A percentile compares a stretch with the other conserved stretches of the same genome.
Conservation (phyloP, 2,329 filamentous ascomycete species). For the Talaromyces sp. region DNA sequence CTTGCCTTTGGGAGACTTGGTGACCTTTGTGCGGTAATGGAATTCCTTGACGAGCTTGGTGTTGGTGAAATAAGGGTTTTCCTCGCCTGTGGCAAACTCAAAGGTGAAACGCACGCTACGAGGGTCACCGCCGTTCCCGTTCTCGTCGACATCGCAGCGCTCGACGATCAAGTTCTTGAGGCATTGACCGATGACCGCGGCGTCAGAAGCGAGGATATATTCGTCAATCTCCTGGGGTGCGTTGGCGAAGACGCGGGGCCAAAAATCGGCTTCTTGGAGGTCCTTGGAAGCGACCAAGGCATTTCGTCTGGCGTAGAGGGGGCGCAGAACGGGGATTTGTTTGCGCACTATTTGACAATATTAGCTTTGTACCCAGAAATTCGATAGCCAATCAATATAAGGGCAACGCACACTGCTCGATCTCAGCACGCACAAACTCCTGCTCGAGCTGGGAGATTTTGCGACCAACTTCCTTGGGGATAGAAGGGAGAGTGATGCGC, state of each 20-base stretch:
- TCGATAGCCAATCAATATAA: background rate
- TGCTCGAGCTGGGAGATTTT: slow-evolving; percentile 75
- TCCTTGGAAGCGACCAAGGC: slow-evolving; percentile 65
- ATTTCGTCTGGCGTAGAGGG: slow-evolving; percentile 73
- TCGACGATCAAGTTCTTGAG: slow-evolving; percentile 68
- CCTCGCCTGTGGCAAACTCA: slow-evolving; percentile 59
- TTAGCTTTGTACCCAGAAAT: background rate
- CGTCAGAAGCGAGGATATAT: slow-evolving; percentile 78
- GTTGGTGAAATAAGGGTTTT: slow-evolving; percentile 78
- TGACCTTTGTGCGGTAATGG: slow-evolving; percentile 65
- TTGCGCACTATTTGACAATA: slow-evolving; percentile 59
- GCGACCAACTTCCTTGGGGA: slow-evolving; percentile 46
- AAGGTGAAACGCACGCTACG: slow-evolving; percentile 74
- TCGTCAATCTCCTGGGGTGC: slow-evolving; percentile 81
- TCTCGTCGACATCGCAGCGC: slow-evolving; percentile 67
- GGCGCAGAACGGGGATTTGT: slow-evolving; percentile 63
- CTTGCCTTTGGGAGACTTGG: slow-evolving; percentile 42
- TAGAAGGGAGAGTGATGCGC: slow-evolving; percentile 30
- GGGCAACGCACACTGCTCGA: slow-evolving; percentile 67
- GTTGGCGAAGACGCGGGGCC: slow-evolving; percentile 89
- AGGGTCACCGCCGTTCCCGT: slow-evolving; percentile 64
- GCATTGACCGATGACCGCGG: slow-evolving; percentile 60
- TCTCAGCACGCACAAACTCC: slow-evolving; percentile 78
- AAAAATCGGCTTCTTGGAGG: slow-evolving; percentile 65
- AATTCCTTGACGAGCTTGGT: slow-evolving; percentile 83